Base-by-base conservation (phyloP, 371 early-diverging fungal genomes). In the Haplosporangium sp. region DNA sequence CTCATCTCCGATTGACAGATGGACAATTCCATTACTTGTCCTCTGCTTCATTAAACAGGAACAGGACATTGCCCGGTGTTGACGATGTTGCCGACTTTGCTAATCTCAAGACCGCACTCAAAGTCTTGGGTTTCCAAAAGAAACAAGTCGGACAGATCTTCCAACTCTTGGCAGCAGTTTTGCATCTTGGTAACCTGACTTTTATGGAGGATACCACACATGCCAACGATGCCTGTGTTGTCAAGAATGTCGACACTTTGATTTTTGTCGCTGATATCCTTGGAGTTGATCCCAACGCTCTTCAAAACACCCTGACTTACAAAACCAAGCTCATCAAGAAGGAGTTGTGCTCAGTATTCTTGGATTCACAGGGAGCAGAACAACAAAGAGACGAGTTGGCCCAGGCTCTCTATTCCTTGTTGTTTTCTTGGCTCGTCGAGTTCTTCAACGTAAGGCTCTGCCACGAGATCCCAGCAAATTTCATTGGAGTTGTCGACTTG, bases 121-220 rank as follows among this genome's bases (percentile, higher is more conserved):
- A 95, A 77, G 67, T 88, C 19, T 72, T 95, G 48, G 97, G 98
- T 1, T 90, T 97, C 60, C 88, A 92, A 60, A 90, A 91, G 61
- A 92, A 94, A 65, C 93, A 92, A 70, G 92, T 94, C 56, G 87
- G 89, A 10, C 93, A 94, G 69, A 90, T 97, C 48, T 94, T 94
- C 63, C 94, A 96, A 67, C 89, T 96, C 42, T 76, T 98, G 59
- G 92, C 97, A 2, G 94, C 96, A 11, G 95, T 98, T 66, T 84
- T 98, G 53, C 94, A 95, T 74, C 88, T 98, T 38, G 97, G 97
- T 39, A 97, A 97, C 83, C 82, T 98, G 69, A 85, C 88, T 35
- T 98, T 98, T 79, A 87, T 90, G 65, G 90, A 93, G 57, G 90
- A 90, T 55, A 88, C 88, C 40, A 83, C 84, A 10, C 83, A 87